Conservation (phyloP, 2,329 filamentous ascomycete genomes). For the Nemania abortiva region DNA sequence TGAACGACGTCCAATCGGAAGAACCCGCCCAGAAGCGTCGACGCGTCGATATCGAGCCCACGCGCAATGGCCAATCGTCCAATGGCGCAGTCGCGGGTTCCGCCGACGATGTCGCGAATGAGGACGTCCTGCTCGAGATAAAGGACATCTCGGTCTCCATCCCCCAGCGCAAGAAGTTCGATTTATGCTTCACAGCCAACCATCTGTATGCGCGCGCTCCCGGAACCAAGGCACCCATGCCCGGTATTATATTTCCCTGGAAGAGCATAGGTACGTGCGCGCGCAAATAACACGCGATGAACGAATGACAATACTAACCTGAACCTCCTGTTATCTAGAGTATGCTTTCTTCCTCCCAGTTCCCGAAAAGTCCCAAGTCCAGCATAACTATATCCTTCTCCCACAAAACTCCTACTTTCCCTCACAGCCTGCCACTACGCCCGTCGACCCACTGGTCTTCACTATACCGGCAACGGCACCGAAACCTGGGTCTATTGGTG, state of each 20-base stretch:
- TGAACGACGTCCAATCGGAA: slow-evolving; percentile 47
- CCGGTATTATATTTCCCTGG: slow-evolving; percentile 70
- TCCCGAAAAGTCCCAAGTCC: slow-evolving; percentile 73
- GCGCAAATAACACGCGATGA: neutral
- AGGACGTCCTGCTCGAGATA: slow-evolving; percentile 68
- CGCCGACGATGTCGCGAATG: slow-evolving; percentile 58
- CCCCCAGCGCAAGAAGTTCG: slow-evolving; percentile 76
- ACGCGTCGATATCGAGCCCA: slow-evolving; percentile 60
- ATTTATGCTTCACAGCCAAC: slow-evolving; percentile 70
- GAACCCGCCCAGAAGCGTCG: slow-evolving; percentile 66
- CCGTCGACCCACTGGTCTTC: slow-evolving; percentile 72
- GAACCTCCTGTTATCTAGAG: slow-evolving; percentile 56
- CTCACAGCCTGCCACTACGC: slow-evolving; percentile 57
- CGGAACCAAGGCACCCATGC: slow-evolving; percentile 63
- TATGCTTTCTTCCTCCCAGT: slow-evolving; percentile 73
- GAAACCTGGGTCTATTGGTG: slow-evolving; percentile 69
- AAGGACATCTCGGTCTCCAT: slow-evolving; percentile 76
- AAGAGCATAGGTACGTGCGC: slow-evolving; percentile 67
- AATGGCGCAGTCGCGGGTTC: slow-evolving; percentile 43
- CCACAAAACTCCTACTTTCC: slow-evolving; percentile 67
- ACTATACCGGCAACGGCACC: slow-evolving; percentile 71
- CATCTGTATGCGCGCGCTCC: slow-evolving; percentile 69
- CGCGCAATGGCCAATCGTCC: slow-evolving; percentile 44
- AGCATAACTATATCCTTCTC: slow-evolving; percentile 75
- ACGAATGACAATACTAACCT: slow-evolving; percentile 21